Evolutionary conservation across 352 stramenopile genomes (phyloP).

Genomic region (Pythium brachiatum): DNA sequence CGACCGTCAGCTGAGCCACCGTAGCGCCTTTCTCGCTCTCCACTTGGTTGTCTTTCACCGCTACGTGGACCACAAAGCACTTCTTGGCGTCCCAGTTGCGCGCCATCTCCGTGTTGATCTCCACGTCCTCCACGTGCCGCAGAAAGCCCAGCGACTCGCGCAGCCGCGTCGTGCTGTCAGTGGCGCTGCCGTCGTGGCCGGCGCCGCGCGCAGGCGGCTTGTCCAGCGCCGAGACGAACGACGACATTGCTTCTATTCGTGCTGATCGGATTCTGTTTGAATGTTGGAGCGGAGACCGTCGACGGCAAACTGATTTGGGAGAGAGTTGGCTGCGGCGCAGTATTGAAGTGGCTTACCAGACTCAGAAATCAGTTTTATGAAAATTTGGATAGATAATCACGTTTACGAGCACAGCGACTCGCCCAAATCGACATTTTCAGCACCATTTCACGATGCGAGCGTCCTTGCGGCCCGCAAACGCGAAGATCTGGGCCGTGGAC

Average conservation of each 20-base stretch:
- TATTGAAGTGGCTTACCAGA: too few species aligned
- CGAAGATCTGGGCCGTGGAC: not conserved
- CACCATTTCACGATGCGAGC: too few species aligned
- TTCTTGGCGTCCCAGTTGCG: constrained; percentile 14
- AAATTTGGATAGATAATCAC: too few species aligned
- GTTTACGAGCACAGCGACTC: too few species aligned
- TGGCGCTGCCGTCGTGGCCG: not conserved
- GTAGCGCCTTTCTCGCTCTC: constrained; percentile 2
- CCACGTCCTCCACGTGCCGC: constrained; percentile 16
- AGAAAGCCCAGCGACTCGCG: constrained; percentile 15
- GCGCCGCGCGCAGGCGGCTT: not conserved
- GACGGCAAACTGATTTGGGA: not conserved
- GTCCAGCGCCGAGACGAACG: constrained; percentile 19
- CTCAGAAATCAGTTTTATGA: not conserved
- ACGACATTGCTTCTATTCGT: constrained; percentile 1
- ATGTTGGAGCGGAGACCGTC: not conserved
- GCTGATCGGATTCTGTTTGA: too few species aligned
- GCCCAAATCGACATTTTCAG: too few species aligned
- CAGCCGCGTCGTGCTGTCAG: not conserved
- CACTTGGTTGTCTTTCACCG: constrained; percentile 18
- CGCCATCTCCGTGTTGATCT: constrained; percentile 5
- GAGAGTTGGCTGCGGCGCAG: not conserved
- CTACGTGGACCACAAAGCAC: constrained; percentile 16
- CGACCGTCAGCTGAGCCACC: not conserved
- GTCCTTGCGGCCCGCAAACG: too few species aligned